Evolutionary conservation across 306 rosid genomes (phyloP).

Genomic region (Psophocarpus tetragonolobus): DNA sequence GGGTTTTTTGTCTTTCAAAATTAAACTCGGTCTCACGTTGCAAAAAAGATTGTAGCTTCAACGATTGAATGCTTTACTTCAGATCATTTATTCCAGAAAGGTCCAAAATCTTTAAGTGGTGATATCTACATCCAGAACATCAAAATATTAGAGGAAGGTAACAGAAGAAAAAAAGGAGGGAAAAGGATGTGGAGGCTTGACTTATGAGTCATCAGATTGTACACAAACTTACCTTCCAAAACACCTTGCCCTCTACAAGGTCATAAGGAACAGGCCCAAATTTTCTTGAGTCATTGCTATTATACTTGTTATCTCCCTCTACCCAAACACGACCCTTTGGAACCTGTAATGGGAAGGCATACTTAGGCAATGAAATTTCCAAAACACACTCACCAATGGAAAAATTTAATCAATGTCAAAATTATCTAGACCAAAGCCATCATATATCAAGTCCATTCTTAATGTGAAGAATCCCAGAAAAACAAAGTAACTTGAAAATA

Average conservation of each 20-base stretch:
- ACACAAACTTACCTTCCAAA: slow-evolving; percentile 64
- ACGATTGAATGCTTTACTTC: slow-evolving; percentile 35
- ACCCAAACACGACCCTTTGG: slow-evolving; percentile 82
- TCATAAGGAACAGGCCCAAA: slow-evolving; percentile 81
- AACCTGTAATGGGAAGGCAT: slow-evolving; percentile 46
- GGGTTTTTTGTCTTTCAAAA: background rate
- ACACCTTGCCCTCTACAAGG: slow-evolving; percentile 56
- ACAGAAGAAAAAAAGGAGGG: background rate
- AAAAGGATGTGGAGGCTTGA: background rate
- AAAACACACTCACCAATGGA: background rate
- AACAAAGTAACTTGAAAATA: background rate
- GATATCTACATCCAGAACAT: slow-evolving; percentile 46
- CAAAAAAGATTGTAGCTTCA: slow-evolving; percentile 37
- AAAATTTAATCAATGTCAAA: background rate
- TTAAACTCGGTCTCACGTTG: background rate
- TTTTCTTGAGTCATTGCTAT: slow-evolving; percentile 58
- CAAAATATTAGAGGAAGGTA: background rate
- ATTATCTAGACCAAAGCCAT: background rate
- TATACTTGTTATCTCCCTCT: slow-evolving; percentile 68
- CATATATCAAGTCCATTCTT: background rate
- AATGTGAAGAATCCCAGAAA: background rate
- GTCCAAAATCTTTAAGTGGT: slow-evolving; percentile 69
- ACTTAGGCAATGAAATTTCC: slow-evolving; percentile 22
- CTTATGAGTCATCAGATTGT: background rate
- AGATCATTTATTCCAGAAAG: slow-evolving; percentile 39